Evolutionary conservation across 495 filamentous ascomycete genomes (phyloP), one percentile per base, ranked within the genome.

Genomic region (Neurospora tetrasperma): DNA sequence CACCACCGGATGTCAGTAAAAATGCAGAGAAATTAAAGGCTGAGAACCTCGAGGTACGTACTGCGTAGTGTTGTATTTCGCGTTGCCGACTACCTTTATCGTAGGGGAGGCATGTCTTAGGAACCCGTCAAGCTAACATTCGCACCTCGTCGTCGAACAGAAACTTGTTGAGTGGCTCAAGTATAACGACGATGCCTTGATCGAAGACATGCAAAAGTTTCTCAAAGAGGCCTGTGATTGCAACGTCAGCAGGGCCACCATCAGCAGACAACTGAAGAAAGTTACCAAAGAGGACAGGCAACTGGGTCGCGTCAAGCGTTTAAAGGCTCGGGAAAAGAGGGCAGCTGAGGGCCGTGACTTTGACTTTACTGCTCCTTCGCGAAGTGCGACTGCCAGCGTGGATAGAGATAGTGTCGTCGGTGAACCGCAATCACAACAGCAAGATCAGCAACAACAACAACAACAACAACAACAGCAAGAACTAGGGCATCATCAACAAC

Each of bases 21-120:
- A 80, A 80, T 59, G 78, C 77, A 11, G 78, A 79, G 31, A 80
- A 80, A 72, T 69, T 80, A 16, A 79, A 78, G 44, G 71, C 75
- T 6, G 54, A 76, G 10, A 71, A 76, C 73, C 68, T 80, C 27
- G 71, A 77, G 74, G 78, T 80, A 35, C 43, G 76, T 27, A 69
- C 12, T 71, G 9, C 40, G 31, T 44, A 70, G 18, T 70, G 27
- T 66, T 12, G 40, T 41, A 41, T 41, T 41, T 41, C 2, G 40
- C 9, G 23, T 12, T 54, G 20, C 11, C 9, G n/a, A 23, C 48
- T 27, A 66, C 7, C 54, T 12, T 31, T 27, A 62, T 31, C 1
- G 27, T 35, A 6, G n/a, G 40, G 40, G 9, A 41, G 40, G 9
- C 40, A 41, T 41, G 40, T 11, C 40, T 11, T 11, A 11, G 40